Conservation (phyloP, 106 monocot genomes). For the Dendrobium chrysotoxum region DNA sequence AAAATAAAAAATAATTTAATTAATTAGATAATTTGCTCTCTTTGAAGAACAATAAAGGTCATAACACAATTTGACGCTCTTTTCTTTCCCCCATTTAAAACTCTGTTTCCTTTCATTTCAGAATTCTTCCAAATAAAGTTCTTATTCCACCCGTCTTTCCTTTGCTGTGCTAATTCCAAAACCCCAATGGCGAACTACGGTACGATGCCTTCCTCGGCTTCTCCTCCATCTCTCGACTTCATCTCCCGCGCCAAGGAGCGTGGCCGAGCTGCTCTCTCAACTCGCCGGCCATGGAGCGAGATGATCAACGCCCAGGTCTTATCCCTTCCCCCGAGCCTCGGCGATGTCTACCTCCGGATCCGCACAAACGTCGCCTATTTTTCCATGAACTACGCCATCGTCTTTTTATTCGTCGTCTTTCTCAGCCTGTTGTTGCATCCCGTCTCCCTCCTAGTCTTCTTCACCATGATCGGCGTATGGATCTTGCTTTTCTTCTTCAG, state of each 20-base stretch:
- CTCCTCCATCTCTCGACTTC: slow-evolving; percentile 3
- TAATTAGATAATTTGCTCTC: too few relatives aligned
- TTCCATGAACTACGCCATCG: slow-evolving; percentile 70
- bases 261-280: slow-evolving; percentile 45
- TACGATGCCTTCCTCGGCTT: slow-evolving; percentile 21
- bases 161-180: background rate
- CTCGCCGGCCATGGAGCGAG: slow-evolving; percentile 75
- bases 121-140: background rate
- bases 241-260: slow-evolving; percentile 61
- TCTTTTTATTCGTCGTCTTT: slow-evolving; percentile 38
- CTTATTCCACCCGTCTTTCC: background rate
- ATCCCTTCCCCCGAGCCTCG: slow-evolving; percentile 40
- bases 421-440: slow-evolving; percentile 35
- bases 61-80: too few relatives aligned
- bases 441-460: slow-evolving; percentile 37
- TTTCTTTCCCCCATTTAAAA: too few relatives aligned
- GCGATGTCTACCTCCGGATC: slow-evolving; percentile 61
- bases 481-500: slow-evolving; percentile 55
- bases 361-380: slow-evolving; percentile 58
- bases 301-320: slow-evolving; percentile 27
- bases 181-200: slow-evolving; percentile 50
- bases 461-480: slow-evolving; percentile 36
- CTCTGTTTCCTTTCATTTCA: background rate
- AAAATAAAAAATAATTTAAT: too few relatives aligned
- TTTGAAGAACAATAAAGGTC: too few relatives aligned